A percentile compares a stretch with the other conserved stretches of the same genome.
These are phyloP conservation scores for Sicyos edulis DNA, from an alignment of 306 rosid genomes.

Conservation along the genomic window DNA sequence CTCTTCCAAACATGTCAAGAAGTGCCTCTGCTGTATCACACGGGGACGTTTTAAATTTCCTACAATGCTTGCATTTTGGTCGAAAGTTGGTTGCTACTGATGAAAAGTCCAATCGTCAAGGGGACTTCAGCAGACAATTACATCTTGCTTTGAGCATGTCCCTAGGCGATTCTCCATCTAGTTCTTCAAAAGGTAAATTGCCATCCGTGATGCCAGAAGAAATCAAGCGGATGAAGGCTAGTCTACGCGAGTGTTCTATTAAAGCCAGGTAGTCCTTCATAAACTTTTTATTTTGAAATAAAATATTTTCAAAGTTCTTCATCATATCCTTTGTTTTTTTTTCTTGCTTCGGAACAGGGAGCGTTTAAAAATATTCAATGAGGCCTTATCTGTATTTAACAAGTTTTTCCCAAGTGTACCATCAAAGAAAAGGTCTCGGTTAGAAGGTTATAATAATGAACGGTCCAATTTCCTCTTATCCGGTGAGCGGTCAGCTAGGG, in stretches of 20 bases:
- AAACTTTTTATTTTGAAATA: constrained; percentile 30
- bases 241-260: constrained; percentile 43
- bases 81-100: constrained; percentile 61
- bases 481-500: constrained; percentile 65
- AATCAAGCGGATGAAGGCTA: constrained; percentile 51
- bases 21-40: constrained; percentile 55
- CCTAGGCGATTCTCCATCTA: constrained; percentile 78
- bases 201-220: constrained; percentile 60
- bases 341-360: constrained; percentile 44
- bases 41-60: constrained; percentile 61
- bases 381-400: constrained; percentile 69
- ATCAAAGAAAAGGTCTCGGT: constrained; percentile 91
- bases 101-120: constrained; percentile 63
- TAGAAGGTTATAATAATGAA: constrained; percentile 61
- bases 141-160: constrained; percentile 64
- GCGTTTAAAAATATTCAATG: constrained; percentile 60
- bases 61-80: constrained; percentile 60
- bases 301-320: constrained; percentile 20
- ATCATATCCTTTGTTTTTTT: constrained; percentile 31
- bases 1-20: constrained; percentile 86
- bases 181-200: constrained; percentile 71
- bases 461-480: constrained; percentile 52
- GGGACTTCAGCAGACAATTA: constrained; percentile 58
- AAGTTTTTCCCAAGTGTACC: constrained; percentile 67
- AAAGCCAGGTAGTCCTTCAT: constrained; percentile 78